phyloP scores from a whole-genome alignment of 768 basidiomycete species.

The Lentinus brumalis region DNA sequence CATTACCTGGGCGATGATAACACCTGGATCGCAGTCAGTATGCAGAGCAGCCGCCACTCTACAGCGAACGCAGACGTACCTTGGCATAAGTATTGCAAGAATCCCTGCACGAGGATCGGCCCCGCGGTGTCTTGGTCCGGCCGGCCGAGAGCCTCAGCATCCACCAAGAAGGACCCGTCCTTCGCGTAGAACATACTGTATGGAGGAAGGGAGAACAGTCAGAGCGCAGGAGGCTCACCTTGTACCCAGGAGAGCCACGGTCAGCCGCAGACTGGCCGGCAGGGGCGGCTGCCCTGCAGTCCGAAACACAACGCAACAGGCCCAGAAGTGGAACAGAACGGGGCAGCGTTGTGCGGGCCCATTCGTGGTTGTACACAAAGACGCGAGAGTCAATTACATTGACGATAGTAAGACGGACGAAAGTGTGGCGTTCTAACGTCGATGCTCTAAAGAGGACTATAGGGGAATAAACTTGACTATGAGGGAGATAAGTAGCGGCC shows the following conservation, averaged over 20 bases:
- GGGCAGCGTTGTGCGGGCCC: too few species aligned
- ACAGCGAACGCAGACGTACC: slow-evolving; percentile 10
- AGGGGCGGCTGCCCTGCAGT: too few species aligned
- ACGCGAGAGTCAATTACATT: too few species aligned
- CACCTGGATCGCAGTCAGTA: slow-evolving; percentile 5
- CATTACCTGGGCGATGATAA: slow-evolving; percentile 30
- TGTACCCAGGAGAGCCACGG: too few species aligned
- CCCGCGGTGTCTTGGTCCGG: slow-evolving; percentile 26
- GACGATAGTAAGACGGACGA: too few species aligned
- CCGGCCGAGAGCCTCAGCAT: background rate
- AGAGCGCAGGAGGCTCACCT: background rate
- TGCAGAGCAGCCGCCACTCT: background rate
- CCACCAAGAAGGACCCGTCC: background rate
- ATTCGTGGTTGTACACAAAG: too few species aligned
- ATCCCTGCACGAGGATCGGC: slow-evolving; percentile 46
- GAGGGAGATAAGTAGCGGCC: background rate
- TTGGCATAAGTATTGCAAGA: slow-evolving; percentile 51
- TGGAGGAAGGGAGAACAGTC: background rate
- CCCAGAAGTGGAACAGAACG: too few species aligned
- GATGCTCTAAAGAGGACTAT: too few species aligned
- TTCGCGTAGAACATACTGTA: background rate
- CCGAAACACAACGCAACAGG: too few species aligned
- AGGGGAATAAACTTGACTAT: too few species aligned
- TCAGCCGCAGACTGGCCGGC: too few species aligned
- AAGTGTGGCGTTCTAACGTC: too few species aligned